Percentiles rank a stretch among this genome's conserved stretches.
Conservation (phyloP, 1,284 basidiomycete genomes). For the Mrakiaceae sp. region DNA sequence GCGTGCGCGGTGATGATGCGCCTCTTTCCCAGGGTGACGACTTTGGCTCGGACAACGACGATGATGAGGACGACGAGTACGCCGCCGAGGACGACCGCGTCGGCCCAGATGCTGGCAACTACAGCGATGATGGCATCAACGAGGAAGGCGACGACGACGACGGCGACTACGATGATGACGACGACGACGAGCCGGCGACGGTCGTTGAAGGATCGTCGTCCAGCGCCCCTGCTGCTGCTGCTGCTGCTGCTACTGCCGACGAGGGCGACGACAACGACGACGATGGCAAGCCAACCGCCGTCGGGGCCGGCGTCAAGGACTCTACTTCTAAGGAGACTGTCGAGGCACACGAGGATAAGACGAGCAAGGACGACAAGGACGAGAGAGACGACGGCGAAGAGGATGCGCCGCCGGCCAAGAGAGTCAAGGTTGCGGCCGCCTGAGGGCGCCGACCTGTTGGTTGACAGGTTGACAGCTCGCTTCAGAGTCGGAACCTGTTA, state of each 20-base stretch:
- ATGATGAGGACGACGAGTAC: constrained; percentile 4
- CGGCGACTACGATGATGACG: background rate
- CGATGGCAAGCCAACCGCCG: background rate
- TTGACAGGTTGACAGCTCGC: background rate
- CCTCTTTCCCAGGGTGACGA: background rate
- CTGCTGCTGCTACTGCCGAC: background rate
- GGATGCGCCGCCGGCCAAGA: background rate
- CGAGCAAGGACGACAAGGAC: background rate
- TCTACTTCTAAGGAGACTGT: no score
- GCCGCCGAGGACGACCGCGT: background rate
- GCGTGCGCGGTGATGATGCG: background rate
- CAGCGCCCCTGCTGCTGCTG: background rate
- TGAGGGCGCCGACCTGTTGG: background rate
- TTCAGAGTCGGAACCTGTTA: background rate
- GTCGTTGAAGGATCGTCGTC: background rate
- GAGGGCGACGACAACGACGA: background rate
- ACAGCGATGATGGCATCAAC: background rate
- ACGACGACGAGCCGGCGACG: background rate
- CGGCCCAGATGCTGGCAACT: background rate
- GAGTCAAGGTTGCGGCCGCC: background rate
- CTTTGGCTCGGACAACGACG: background rate
- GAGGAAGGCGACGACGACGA: background rate
- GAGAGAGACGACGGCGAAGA: background rate
- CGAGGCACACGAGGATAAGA: background rate
- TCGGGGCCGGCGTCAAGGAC: background rate